Base-by-base conservation (phyloP, 2,329 filamentous ascomycete genomes). In the Laburnicola sp. region DNA sequence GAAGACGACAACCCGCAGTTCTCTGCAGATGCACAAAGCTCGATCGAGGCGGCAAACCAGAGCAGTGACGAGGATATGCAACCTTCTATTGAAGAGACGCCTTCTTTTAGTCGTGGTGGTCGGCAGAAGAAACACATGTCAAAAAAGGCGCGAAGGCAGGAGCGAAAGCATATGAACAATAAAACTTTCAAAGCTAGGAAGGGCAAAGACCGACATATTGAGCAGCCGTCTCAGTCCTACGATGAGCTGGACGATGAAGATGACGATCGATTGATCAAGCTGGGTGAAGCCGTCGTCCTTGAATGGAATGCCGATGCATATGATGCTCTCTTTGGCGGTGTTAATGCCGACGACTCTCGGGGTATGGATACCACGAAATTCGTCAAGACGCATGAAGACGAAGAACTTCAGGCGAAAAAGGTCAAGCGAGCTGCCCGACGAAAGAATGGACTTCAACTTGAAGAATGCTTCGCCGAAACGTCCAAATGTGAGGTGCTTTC, bases 381-480 rank as follows among this genome's bases (percentile, higher is more conserved):
- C 83, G 31, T 78, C 56, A 83, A 51, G 83, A 90, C 68, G 75
- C 57, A 77, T 6, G 64, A 72, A 11, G 78, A 80, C 48, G 63
- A 85, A 1, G 86, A 85, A 27, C 79, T 97, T 5, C 78, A 83
- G 31, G 81, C 79, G 47, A 85, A 82, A 63, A 83, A 84, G 60
- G 80, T 81, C 49, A 80, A 79, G 47, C 87, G 92, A 32, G 78
- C 79, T 42, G 78, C 77, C 51, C 87, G 91, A 6, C 82, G 80
- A 63, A 88, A 87, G 72, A 80, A 85, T 47, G 94, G 94, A 26
- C 86, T 97, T 58, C 86, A 86, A 0, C 80, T 99, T 3, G 88
- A 94, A 22, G 91, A 97, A 62, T 99, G 94, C 68, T 82, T 99
- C 48, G 88, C 92, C 52, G 94, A 97, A 73, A 97, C 96, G 61